A percentile compares a stretch with the other conserved stretches of the same genome.
Conservation (phyloP, 495 filamentous ascomycete species). For the Talaromyces liani region DNA sequence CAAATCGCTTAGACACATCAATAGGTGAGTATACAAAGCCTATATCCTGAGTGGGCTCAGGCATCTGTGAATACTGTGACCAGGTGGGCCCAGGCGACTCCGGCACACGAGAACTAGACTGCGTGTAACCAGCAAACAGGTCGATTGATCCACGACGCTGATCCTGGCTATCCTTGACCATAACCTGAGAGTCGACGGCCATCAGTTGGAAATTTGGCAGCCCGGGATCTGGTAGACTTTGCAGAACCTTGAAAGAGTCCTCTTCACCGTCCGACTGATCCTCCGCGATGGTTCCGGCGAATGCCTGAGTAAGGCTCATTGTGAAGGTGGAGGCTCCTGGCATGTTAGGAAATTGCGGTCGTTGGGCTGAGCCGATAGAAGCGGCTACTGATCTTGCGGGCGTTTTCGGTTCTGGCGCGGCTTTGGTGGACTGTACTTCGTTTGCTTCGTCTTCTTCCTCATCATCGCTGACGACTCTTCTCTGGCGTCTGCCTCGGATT, state of each 20-base stretch:
- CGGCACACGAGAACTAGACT: constrained; percentile 27
- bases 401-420: constrained; percentile 20
- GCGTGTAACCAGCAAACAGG: constrained; percentile 21
- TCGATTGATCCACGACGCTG: constrained; percentile 23
- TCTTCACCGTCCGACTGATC: constrained; percentile 29
- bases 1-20: constrained; percentile 49
- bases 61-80: constrained; percentile 54
- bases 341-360: constrained; percentile 47
- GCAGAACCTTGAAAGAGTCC: constrained; percentile 22
- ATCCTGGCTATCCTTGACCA: constrained; percentile 61
- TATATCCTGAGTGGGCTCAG: constrained; percentile 79
- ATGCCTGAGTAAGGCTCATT: constrained; percentile 83
- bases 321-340: constrained; percentile 43
- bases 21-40: constrained; percentile 63
- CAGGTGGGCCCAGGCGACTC: constrained; percentile 35
- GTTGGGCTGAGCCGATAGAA: constrained; percentile 23
- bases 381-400: constrained; percentile 25
- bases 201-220: constrained; percentile 33
- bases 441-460: constrained; percentile 39
- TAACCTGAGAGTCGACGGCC: constrained; percentile 42
- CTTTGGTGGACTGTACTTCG: background rate
- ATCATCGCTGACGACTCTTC: constrained; percentile 41
- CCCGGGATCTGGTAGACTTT: constrained; percentile 44
- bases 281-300: constrained; percentile 83
- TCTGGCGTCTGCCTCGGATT: constrained; percentile 29